Base-by-base conservation (phyloP, 768 basidiomycete species). In the Hericium erinaceus region DNA sequence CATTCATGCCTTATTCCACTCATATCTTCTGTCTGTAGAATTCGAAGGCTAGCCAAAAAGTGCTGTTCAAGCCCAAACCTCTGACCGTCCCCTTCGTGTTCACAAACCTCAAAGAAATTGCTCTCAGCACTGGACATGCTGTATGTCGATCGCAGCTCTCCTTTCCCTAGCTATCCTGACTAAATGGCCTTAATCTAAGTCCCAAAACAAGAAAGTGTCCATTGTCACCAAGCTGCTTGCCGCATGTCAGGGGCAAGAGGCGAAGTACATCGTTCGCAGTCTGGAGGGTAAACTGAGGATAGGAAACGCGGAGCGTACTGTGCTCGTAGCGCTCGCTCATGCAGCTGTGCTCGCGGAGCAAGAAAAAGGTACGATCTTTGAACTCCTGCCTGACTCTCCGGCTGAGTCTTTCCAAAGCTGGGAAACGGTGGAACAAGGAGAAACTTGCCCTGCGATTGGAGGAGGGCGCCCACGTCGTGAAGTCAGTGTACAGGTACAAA, bases 241-340 rank as follows among this genome's bases (percentile, higher is more conserved):
- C 3, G 86, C 92, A 1, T 98, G 95, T 68, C 87, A 91, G 65
- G 92, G 85, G 58, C 74, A 81, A 33, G 97, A 99, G 72, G 95
- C 97, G 22, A 98, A 98, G 68, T 99, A 95, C 69, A 90, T 98
- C 63, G 87, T 98, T 39, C 86, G 95, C 41, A 93, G 91, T 67
- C 74, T 98, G 61, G 95, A 98, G 73, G 97, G 97, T 59, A 99
- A 99, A 70, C 80, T 99, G 39, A 83, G 97, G 13, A 98, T 99
- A 67, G 92, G 97, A 44, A 89, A 98, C 67, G 97, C 97, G 7
- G 97, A 98, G 69, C 86, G 92, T 56, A 95, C 94, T 0, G 87
- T 97, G n/a, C 76, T 98, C 48, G 89, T 95, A 39, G 89, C 94
- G n/a, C 75, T 99, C 40, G 91, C 95, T 0, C 92, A 93, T 67